Evolutionary conservation across 164 flowering plant species (phyloP).

Genomic region (Vitis cinerea): DNA sequence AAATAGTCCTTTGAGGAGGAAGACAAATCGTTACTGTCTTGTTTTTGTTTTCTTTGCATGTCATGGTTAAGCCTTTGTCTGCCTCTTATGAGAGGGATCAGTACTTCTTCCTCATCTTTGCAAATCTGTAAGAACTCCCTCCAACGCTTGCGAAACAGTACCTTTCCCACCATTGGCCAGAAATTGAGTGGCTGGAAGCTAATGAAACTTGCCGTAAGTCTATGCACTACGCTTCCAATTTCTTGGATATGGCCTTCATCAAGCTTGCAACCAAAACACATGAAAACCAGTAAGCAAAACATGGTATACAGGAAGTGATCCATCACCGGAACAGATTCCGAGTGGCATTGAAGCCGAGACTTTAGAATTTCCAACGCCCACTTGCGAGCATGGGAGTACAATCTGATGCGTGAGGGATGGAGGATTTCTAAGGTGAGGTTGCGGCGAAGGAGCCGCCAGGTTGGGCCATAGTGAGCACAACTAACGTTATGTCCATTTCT

Average conservation of each 20-base stretch:
- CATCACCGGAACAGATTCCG: not conserved
- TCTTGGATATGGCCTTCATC: slow-evolving; percentile 2
- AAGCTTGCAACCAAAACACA: slow-evolving; percentile 27
- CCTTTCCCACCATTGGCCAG: slow-evolving; percentile 15
- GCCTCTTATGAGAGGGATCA: slow-evolving; percentile 17
- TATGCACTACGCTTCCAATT: not conserved
- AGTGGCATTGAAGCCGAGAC: too few relatives aligned
- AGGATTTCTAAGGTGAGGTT: slow-evolving; percentile 20
- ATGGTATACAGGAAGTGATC: slow-evolving; percentile 18
- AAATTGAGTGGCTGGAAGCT: slow-evolving; percentile 9
- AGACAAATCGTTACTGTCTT: not conserved
- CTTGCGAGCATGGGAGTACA: slow-evolving; percentile 15
- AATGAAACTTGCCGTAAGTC: not conserved
- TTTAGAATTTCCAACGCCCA: slow-evolving; percentile 18
- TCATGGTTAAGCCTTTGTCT: not conserved
- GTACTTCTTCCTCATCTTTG: not conserved
- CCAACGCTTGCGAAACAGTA: slow-evolving; percentile 18
- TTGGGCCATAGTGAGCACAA: slow-evolving; percentile 20
- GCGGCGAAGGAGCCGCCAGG: slow-evolving; percentile 27
- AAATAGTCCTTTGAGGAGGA: too few relatives aligned
- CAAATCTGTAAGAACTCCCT: slow-evolving; percentile 3
- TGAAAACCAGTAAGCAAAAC: slow-evolving; percentile 16
- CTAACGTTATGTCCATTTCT: not conserved
- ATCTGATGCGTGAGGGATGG: slow-evolving; percentile 19
- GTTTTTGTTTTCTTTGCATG: too few relatives aligned